These are phyloP conservation scores for Cichorium intybus DNA, from an alignment of 140 eudicot species.

Conservation along the genomic window DNA sequence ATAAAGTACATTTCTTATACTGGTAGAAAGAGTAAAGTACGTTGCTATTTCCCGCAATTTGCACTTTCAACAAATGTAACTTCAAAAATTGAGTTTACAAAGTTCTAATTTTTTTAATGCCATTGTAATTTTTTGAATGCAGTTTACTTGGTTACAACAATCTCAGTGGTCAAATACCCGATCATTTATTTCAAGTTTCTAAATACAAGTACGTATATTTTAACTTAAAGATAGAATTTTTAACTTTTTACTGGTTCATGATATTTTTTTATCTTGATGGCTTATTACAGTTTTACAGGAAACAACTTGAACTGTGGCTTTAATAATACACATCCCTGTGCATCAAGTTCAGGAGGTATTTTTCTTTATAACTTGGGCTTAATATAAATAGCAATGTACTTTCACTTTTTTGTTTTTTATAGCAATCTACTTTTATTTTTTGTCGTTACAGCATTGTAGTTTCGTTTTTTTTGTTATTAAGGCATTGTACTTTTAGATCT, in stretches of 20 bases:
- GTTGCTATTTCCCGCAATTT: too few relatives aligned
- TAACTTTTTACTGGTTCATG: conserved; percentile 1
- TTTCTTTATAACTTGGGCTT: background rate
- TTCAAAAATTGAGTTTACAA: conserved; percentile 2
- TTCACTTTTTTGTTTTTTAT: background rate
- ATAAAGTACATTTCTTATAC: too few relatives aligned
- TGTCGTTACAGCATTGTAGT: background rate
- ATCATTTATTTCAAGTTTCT: conserved; percentile 63
- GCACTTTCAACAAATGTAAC: background rate
- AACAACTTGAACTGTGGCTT: conserved; percentile 76
- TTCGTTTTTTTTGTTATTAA: too few relatives aligned
- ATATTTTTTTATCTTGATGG: conserved; percentile 26
- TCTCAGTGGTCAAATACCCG: conserved; percentile 75
- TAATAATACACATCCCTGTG: conserved; percentile 47
- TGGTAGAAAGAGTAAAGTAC: too few relatives aligned
- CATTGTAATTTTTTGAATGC: conserved; percentile 30
- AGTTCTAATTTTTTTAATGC: conserved; percentile 12
- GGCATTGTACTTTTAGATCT: too few relatives aligned
- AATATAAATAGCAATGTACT: background rate
- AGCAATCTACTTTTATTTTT: background rate
- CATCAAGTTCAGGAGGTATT: conserved; percentile 65
- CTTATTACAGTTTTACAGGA: conserved; percentile 79
- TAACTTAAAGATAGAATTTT: background rate
- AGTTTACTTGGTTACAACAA: conserved; percentile 82
- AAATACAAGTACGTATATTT: conserved; percentile 69